phyloP scores from a whole-genome alignment of 2,329 filamentous ascomycete species.

The Pseudogymnoascus destructans region DNA sequence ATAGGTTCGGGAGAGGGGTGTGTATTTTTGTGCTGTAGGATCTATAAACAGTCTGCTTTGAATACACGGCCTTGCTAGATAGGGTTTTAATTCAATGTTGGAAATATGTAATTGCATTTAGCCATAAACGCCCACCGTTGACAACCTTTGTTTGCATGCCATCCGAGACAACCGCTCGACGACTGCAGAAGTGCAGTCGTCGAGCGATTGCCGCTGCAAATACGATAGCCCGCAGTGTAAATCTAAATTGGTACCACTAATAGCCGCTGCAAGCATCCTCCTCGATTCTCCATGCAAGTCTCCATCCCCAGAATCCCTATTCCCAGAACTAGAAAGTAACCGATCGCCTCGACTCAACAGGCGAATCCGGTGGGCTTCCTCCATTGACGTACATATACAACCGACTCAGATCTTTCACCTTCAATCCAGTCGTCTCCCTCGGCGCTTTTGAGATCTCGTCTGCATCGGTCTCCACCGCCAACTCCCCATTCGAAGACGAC shows the following conservation, averaged over 20 bases:
- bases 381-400: constrained; percentile 14
- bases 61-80: neutral
- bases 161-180: neutral
- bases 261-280: neutral
- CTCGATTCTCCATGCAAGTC: neutral
- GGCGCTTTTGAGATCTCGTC: neutral
- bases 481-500: neutral
- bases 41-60: neutral
- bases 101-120: neutral
- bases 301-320: neutral
- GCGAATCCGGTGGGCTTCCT: neutral
- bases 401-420: constrained; percentile 12
- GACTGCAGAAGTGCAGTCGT: neutral
- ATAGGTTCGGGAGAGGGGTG: neutral
- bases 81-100: neutral
- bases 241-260: neutral
- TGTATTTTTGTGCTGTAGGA: neutral
- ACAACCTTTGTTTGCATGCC: neutral
- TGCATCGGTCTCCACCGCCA: neutral
- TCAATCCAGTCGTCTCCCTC: neutral
- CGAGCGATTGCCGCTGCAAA: neutral
- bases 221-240: neutral
- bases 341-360: neutral
- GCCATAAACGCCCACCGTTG: neutral
- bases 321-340: neutral